Base-by-base conservation (phyloP, 2,329 filamentous ascomycete species). In the Diaporthe aspalathi region DNA sequence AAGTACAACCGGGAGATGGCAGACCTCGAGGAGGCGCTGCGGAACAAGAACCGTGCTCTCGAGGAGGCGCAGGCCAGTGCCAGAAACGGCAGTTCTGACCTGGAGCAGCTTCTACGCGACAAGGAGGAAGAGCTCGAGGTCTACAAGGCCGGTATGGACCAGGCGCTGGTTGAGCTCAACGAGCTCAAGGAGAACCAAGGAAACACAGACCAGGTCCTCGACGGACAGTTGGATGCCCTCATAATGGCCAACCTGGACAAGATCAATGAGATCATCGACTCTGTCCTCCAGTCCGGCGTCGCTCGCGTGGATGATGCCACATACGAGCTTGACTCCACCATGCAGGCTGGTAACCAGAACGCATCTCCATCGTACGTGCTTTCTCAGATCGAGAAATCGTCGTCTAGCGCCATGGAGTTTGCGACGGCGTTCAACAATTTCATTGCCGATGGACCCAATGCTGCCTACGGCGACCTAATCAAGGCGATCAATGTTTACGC, bases 271-370 rank as follows among this genome's bases (percentile, higher is more conserved):
- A 95, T 99, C 67, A 97, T 99, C 76, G 96, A 99, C 81, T 97
- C 95, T 0, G 96, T 99, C 4, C 86, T 99, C 49, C 95, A 98
- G 80, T 92, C 94, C 62, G 96, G 95, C 75, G 94, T 98, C 27
- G 91, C 96, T 77, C 92, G 96, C 54, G 95, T 99, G 17, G 96
- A 99, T 77, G 96, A 99, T 82, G 94, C 96, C 53, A 86, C 99
- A 45, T 99, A 99, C 83, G 96, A 99, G 81, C 87, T 99, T 53
- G 96, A 99, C 82, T 98, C 96, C 24, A 93, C 93, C 24, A 98
- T 98, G 94, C 95, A 98, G 81, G 96, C 95, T 50, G 96, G 96
- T 81, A 99, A 99, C 84, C 96, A 98, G 83, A 99, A 97, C 78
- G 96, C 96, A 1, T 97, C 95, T 50, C 94, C 96, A 17, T 90